Evolutionary conservation across 2,329 filamentous ascomycete species (phyloP).

Genomic region (Graphiopsis chlorocephala): DNA sequence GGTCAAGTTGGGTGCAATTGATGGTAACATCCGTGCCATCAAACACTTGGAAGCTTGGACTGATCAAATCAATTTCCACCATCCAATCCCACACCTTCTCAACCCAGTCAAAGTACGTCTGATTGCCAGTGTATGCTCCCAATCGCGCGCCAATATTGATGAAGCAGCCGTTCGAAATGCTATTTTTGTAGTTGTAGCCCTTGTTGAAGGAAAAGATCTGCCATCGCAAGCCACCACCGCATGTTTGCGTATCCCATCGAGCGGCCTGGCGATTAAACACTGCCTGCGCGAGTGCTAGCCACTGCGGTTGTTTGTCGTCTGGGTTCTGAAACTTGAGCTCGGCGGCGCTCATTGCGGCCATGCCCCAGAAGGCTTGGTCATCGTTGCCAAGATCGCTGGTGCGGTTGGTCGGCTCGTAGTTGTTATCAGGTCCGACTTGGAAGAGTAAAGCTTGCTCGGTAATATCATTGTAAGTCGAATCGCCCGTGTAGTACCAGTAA

Average conservation of each 20-base stretch:
- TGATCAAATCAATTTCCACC: constrained; percentile 55
- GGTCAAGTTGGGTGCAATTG: constrained; percentile 46
- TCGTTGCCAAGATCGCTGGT: constrained; percentile 46
- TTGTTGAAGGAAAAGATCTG: constrained; percentile 45
- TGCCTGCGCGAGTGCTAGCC: constrained; percentile 44
- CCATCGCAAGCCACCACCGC: constrained; percentile 39
- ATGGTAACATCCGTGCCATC: constrained; percentile 44
- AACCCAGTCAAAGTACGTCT: constrained; percentile 65
- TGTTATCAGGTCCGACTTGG: constrained; percentile 55
- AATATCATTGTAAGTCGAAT: constrained; percentile 60
- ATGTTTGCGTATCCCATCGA: constrained; percentile 38
- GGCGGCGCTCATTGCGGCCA: constrained; percentile 54
- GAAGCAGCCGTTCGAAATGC: constrained; percentile 53
- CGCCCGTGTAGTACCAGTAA: constrained; percentile 68
- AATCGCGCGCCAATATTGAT: constrained; percentile 49
- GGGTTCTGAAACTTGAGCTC: constrained; percentile 49
- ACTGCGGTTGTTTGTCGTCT: constrained; percentile 38
- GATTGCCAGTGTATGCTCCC: constrained; percentile 41
- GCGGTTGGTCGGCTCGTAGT: constrained; percentile 56
- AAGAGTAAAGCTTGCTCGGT: constrained; percentile 57
- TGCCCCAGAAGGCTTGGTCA: constrained; percentile 59
- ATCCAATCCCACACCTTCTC: constrained; percentile 40
- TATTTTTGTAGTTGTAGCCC: constrained; percentile 50
- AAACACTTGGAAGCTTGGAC: constrained; percentile 48
- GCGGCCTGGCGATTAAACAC: constrained; percentile 40